Percentiles rank a stretch among this genome's conserved stretches.
Evolutionary conservation across 2,329 filamentous ascomycete genomes (phyloP).

Genomic region (Claviceps digitariae): DNA sequence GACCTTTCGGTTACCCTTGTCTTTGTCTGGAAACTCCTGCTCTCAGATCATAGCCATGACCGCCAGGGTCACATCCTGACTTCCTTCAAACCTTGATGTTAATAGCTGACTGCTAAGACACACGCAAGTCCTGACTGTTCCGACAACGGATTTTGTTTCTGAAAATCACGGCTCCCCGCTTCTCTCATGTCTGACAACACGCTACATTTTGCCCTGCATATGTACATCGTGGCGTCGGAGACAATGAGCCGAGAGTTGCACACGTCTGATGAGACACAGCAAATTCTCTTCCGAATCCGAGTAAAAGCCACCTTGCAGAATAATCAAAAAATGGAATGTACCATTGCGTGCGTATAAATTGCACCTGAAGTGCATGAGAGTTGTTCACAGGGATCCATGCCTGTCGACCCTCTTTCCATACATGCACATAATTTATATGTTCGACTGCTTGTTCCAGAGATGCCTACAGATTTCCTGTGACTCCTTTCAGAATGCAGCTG

Average conservation of each 20-base stretch:
- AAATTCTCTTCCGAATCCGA: background rate
- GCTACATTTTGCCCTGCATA: background rate
- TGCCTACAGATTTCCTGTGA: no score
- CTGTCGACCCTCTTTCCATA: background rate
- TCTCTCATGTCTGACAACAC: background rate
- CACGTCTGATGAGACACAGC: background rate
- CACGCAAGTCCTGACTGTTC: background rate
- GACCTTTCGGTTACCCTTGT: background rate
- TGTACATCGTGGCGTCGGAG: background rate
- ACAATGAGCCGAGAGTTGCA: background rate
- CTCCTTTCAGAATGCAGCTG: no score
- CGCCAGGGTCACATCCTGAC: background rate
- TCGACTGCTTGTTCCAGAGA: no score
- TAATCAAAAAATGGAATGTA: background rate
- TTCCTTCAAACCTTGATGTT: background rate
- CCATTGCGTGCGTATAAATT: no score
- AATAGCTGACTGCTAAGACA: background rate
- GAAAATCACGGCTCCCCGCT: no score
- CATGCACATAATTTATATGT: no score
- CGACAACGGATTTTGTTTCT: background rate
- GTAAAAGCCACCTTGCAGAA: background rate
- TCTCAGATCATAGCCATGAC: background rate
- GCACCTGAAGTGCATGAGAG: no score
- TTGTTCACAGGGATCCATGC: background rate
- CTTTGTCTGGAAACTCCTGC: background rate